Evolutionary conservation across 2,329 filamentous ascomycete species (phyloP).

Genomic region (Clarireedia sp.): DNA sequence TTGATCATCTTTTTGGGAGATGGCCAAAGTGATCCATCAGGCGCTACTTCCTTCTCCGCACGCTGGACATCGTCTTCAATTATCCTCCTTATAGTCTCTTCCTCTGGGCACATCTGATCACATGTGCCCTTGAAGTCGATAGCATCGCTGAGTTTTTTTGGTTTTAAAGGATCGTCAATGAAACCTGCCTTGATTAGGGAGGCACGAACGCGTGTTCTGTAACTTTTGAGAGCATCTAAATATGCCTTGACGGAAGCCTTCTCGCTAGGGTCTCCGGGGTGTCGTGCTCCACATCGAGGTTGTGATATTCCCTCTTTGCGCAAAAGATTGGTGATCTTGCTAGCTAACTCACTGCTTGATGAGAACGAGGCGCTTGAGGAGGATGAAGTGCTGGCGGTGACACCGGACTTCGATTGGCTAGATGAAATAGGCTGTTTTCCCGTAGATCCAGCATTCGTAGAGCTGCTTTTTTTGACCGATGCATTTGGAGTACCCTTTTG

Average conservation of each 20-base stretch:
- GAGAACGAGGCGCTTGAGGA: conserved; percentile 1
- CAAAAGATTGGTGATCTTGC: conserved; percentile 44
- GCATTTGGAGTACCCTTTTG: not conserved
- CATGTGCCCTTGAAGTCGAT: conserved; percentile 61
- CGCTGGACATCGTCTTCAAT: conserved; percentile 50
- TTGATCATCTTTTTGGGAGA: conserved; percentile 54
- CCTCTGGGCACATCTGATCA: conserved; percentile 63
- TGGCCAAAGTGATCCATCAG: conserved; percentile 37
- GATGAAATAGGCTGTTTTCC: conserved; percentile 1
- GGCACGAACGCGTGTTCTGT: conserved; percentile 47
- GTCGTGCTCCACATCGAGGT: conserved; percentile 14
- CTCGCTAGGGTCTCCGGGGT: conserved; percentile 16
- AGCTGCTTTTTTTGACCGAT: not conserved
- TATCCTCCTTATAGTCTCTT: conserved; percentile 56
- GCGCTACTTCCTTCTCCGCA: conserved; percentile 42
- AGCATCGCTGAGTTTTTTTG: conserved; percentile 53
- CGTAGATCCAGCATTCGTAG: not conserved
- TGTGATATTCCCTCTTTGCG: conserved; percentile 38
- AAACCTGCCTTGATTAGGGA: conserved; percentile 51
- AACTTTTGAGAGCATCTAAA: conserved; percentile 47
- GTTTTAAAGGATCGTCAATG: conserved; percentile 58
- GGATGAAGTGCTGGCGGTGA: not conserved
- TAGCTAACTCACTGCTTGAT: conserved; percentile 31
- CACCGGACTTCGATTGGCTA: not conserved
- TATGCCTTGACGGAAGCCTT: conserved; percentile 47